These are phyloP conservation scores for Condylostoma magnum DNA, from an alignment of 169 alveolate genomes.

Conservation along the genomic window DNA sequence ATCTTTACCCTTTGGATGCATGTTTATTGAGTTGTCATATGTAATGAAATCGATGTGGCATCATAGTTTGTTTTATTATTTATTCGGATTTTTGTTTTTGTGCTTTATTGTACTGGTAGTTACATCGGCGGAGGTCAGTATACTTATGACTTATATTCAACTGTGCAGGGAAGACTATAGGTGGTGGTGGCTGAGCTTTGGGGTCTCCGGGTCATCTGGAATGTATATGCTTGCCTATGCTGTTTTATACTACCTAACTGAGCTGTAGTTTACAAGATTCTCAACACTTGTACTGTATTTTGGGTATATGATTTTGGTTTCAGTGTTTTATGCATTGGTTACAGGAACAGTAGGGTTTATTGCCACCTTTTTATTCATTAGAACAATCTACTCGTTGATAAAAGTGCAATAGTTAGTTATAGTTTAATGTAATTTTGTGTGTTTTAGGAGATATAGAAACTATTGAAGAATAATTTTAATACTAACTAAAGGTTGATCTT, in stretches of 20 bases:
- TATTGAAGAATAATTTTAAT: too few species aligned
- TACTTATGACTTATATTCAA: slow-evolving; percentile 49
- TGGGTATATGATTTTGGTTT: slow-evolving; percentile 71
- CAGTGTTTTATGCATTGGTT: slow-evolving; percentile 65
- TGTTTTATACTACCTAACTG: slow-evolving; percentile 48
- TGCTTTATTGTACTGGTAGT: slow-evolving; percentile 47
- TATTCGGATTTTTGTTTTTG: slow-evolving; percentile 66
- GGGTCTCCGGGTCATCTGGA: slow-evolving; percentile 73
- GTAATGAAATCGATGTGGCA: slow-evolving; percentile 74
- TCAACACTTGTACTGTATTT: slow-evolving; percentile 71
- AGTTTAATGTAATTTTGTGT: too few species aligned
- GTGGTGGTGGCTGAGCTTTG: slow-evolving; percentile 86
- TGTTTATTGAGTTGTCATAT: slow-evolving; percentile 49
- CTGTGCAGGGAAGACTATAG: slow-evolving; percentile 70
- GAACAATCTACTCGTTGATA: slow-evolving; percentile 71
- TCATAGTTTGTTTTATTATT: slow-evolving; percentile 68
- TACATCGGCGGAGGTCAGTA: slow-evolving; percentile 62
- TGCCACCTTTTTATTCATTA: slow-evolving; percentile 72
- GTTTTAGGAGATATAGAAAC: too few species aligned
- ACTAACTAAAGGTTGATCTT: too few species aligned
- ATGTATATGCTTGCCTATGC: slow-evolving; percentile 72
- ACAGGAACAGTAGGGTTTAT: slow-evolving; percentile 78
- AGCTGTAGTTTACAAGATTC: slow-evolving; percentile 54
- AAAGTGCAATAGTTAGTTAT: slow-evolving; percentile 47
- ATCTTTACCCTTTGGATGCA: slow-evolving; percentile 24